Evolutionary conservation across 495 filamentous ascomycete genomes (phyloP), one percentile per base, ranked within the genome.

Genomic region (Staphylotrichum tortipilum): DNA sequence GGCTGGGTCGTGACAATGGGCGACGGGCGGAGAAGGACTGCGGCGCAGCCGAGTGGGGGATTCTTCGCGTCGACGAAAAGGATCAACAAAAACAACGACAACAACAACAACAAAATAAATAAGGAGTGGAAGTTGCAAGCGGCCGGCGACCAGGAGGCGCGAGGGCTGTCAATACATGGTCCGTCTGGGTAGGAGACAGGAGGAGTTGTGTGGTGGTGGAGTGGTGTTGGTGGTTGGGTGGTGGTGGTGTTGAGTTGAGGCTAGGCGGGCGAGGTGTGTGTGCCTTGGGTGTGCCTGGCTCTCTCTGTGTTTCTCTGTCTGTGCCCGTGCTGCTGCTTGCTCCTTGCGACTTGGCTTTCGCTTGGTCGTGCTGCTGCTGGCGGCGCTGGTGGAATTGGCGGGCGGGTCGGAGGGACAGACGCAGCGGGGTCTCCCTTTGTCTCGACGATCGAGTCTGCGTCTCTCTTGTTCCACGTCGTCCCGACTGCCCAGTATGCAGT

Each of bases 401-500:
- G n/a, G n/a, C n/a, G 17, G 41, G 41, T 51, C 39, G 26, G 4
- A 28, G 26, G 26, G 4, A n/a, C n/a, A n/a, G n/a, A 22, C 44
- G 19, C 40, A 49, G 52, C 52, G 52, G 52, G 52, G 52, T 44
- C 26, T n/a, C 26, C 34, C 52, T 54, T 54, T 54, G 52, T 54
- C 45, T 49, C 30, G 39, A 37, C 21, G 45, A 26, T 12, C 52
- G 45, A 54, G 52, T 54, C 45, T 45, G 11, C 9, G 18, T 2
- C 41, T 44, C 21, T 52, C 26, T 21, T 50, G n/a, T n/a, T n/a
- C n/a, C n/a, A n/a, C n/a, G 28, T 39, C 48, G 29, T 44, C 48
- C 44, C 15, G n/a, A 42, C 38, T 36, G 22, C 44, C n/a, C n/a
- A n/a, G n/a, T n/a, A n/a, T n/a, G n/a, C n/a, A n/a, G 15, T 44